These are phyloP conservation scores for Lithohypha guttulata DNA, from an alignment of 2,329 filamentous ascomycete genomes.

Conservation along the genomic window DNA sequence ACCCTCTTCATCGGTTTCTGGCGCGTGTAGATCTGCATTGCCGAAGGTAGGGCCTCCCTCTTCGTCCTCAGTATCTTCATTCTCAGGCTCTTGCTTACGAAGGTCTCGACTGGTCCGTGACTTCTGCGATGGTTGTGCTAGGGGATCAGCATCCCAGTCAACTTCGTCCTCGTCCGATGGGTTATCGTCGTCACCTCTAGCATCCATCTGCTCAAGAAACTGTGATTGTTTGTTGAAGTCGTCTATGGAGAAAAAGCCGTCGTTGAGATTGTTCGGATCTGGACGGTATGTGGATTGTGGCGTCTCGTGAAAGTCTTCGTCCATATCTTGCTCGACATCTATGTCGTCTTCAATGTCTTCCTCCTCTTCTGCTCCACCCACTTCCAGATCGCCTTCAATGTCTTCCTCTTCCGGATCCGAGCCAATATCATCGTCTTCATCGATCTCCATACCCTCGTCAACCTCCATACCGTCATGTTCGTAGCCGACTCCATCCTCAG, in stretches of 20 bases:
- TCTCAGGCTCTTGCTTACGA: conserved; percentile 20
- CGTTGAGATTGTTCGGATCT: conserved; percentile 79
- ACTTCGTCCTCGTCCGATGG: conserved; percentile 77
- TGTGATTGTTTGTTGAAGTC: conserved; percentile 93
- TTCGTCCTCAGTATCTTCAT: conserved; percentile 36
- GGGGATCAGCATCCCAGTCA: conserved; percentile 75
- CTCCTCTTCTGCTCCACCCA: conserved; percentile 22
- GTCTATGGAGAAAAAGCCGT: conserved; percentile 96
- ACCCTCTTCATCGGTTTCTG: conserved; percentile 55
- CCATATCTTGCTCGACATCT: conserved; percentile 21
- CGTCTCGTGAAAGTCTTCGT: conserved; percentile 23
- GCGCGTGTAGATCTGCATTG: conserved; percentile 61
- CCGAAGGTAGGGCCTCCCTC: conserved; percentile 75
- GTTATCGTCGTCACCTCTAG: conserved; percentile 61
- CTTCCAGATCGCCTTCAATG: conserved; percentile 10
- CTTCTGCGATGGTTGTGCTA: conserved; percentile 32
- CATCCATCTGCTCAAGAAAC: conserved; percentile 77
- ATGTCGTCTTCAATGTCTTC: conserved; percentile 22
- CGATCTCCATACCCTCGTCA: conserved; percentile 17
- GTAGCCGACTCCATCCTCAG: conserved; percentile 13
- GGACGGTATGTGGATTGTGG: conserved; percentile 49
- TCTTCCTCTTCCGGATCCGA: conserved; percentile 11
- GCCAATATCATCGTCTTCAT: conserved; percentile 10
- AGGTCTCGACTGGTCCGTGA: not conserved
- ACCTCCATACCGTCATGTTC: conserved; percentile 11